Base-by-base conservation (phyloP, 257 asterid genomes). In the Salvia hispanica region DNA sequence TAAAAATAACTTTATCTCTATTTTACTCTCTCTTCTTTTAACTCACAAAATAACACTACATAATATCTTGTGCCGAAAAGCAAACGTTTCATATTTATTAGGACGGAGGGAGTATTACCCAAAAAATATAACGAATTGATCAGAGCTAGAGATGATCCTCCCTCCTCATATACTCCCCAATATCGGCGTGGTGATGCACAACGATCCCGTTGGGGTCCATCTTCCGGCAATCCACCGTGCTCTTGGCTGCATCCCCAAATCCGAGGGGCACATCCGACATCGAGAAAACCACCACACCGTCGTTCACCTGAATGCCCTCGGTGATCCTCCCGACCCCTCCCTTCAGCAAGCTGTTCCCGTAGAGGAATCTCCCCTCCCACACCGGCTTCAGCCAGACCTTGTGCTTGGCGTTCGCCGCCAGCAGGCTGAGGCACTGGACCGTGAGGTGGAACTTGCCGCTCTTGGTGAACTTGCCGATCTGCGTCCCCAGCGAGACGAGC, bases 241-340 rank as follows among this genome's bases (percentile, higher is more conserved):
- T 83, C 86, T 86, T 88, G 1, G 97, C 97, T 0, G 96, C 98
- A 33, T 86, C 89, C 1, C 97, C 97, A 45, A 90, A 92, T 4
- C 97, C 96, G 74, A 92, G 69, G 3, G 98, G 95, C 65, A 89
- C 80, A 72, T 92, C 97, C 43, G 95, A 58, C 98, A 92, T 92
- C 4, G 95, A 87, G 51, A 81, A 92, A 9, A 89, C 93, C 9
- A 92, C 96, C 10, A 92, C 98, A 6, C 98, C 98, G 67, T 89
- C 96, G 40, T 87, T 82, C 58, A 76, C 89, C 52, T 71, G 83
- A 69, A 89, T 83, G 71, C 77, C 87, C 92, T 92, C 96, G 4
- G 98, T 93, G 50, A 90, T 86, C 89, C 98, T 85, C 45, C 97
- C 95, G 12, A 92, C 71, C 33, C 98, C 97, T 7, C 98, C 98